phyloP scores from a whole-genome alignment of 192 early-diverging fungal genomes.

The Powellomyces hirtus region DNA sequence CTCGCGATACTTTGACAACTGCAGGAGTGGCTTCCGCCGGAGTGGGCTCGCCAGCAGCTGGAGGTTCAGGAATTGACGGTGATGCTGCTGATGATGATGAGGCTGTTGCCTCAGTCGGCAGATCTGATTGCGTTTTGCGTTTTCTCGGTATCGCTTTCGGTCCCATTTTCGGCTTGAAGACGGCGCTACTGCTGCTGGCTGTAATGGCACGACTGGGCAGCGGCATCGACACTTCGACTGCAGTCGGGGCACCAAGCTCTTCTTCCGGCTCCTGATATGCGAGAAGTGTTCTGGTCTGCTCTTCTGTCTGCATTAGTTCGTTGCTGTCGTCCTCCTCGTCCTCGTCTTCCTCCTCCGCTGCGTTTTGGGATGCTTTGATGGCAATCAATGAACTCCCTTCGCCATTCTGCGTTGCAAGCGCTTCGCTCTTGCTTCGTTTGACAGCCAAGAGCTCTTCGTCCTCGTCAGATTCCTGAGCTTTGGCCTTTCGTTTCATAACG shows the following conservation, averaged over 20 bases:
- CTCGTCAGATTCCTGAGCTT: conserved; percentile 1
- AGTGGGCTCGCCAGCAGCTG: background rate
- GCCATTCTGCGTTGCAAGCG: background rate
- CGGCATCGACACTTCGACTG: background rate
- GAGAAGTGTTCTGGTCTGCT: background rate
- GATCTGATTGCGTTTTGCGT: background rate
- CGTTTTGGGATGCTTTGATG: background rate
- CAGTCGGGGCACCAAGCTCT: conserved; percentile 1
- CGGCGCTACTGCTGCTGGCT: background rate
- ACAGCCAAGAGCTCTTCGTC: conserved; percentile 2
- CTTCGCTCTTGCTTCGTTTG: background rate
- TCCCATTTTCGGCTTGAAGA: conserved; percentile 5
- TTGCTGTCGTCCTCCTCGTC: background rate
- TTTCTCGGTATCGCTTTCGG: background rate
- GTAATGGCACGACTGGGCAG: background rate
- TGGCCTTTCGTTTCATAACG: conserved; percentile 18
- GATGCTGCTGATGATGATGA: background rate
- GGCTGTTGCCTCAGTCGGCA: background rate
- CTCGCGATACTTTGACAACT: background rate
- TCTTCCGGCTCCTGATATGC: background rate
- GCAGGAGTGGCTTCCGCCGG: background rate
- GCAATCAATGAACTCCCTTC: background rate
- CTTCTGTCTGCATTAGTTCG: background rate
- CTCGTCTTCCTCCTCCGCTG: conserved; percentile 9
- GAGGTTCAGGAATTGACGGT: background rate